phyloP scores from a whole-genome alignment of 2,329 filamentous ascomycete genomes.

The Diaporthe citriasiana region DNA sequence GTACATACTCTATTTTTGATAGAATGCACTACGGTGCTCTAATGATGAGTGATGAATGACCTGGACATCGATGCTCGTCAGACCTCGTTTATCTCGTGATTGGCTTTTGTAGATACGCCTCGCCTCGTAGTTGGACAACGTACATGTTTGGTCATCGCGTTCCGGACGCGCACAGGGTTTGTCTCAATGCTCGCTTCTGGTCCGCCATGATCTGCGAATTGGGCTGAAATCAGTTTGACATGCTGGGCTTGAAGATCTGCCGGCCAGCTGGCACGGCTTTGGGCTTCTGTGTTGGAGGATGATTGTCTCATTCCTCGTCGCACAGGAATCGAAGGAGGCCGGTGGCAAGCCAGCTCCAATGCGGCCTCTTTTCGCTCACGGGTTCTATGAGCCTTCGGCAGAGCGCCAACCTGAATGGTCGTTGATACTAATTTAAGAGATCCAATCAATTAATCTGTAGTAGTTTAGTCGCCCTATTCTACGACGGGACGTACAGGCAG shows the following conservation, averaged over 20 bases:
- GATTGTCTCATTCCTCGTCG: neutral
- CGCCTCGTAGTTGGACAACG: neutral
- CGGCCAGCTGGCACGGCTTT: neutral
- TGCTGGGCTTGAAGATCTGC: neutral
- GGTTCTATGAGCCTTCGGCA: no score
- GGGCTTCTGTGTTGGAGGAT: neutral
- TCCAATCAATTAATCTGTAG: no score
- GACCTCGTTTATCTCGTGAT: neutral
- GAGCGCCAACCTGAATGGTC: no score
- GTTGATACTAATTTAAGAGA: no score
- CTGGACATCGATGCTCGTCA: neutral
- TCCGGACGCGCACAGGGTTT: neutral
- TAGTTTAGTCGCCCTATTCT: neutral
- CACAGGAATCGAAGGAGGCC: neutral
- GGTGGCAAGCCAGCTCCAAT: neutral
- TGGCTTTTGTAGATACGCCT: neutral
- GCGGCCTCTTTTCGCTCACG: no score
- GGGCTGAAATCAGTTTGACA: neutral
- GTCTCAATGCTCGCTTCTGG: neutral
- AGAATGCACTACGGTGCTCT: constrained; percentile 35
- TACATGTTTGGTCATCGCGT: neutral
- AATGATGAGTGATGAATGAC: constrained; percentile 41
- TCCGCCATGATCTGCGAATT: neutral
- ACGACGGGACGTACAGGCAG: neutral
- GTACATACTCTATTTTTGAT: constrained; percentile 28